phyloP scores from a whole-genome alignment of 306 rosid species.

The Astragalus membranaceus region DNA sequence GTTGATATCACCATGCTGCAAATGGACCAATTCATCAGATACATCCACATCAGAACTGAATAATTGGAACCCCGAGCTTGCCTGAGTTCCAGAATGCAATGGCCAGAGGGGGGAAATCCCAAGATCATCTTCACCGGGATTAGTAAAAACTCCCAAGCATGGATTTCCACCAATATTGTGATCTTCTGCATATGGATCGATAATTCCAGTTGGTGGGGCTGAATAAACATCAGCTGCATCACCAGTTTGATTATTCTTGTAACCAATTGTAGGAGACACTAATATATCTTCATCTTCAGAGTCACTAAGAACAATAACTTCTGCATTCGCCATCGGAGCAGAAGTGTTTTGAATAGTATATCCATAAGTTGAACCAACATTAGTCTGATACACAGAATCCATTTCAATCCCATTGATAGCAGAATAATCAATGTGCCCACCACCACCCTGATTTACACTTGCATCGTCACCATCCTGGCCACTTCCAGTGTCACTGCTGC shows the following conservation, averaged over 20 bases:
- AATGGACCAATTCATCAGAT: constrained; percentile 52
- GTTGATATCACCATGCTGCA: constrained; percentile 56
- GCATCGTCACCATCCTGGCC: constrained; percentile 87
- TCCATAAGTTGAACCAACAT: constrained; percentile 64
- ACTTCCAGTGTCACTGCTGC: constrained; percentile 91
- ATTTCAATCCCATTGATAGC: constrained; percentile 67
- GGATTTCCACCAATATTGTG: constrained; percentile 54
- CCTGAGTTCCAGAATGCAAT: constrained; percentile 62
- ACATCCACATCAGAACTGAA: constrained; percentile 73
- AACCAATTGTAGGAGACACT: constrained; percentile 41
- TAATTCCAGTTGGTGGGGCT: constrained; percentile 47
- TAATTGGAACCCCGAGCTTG: constrained; percentile 71
- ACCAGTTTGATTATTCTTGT: constrained; percentile 39
- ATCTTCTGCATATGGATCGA: constrained; percentile 60
- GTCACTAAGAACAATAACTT: constrained; percentile 83
- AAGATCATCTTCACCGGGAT: constrained; percentile 56
- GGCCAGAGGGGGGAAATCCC: constrained; percentile 61
- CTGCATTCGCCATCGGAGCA: constrained; percentile 48
- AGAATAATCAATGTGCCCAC: constrained; percentile 54
- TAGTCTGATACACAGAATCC: constrained; percentile 51
- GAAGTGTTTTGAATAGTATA: constrained; percentile 39
- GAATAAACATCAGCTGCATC: constrained; percentile 46
- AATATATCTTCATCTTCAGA: constrained; percentile 70
- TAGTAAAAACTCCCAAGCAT: constrained; percentile 60
- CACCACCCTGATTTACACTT: constrained; percentile 83